Evolutionary conservation across 1,139 yeast genomes (phyloP).

Genomic region (Williopsis jadinii): DNA sequence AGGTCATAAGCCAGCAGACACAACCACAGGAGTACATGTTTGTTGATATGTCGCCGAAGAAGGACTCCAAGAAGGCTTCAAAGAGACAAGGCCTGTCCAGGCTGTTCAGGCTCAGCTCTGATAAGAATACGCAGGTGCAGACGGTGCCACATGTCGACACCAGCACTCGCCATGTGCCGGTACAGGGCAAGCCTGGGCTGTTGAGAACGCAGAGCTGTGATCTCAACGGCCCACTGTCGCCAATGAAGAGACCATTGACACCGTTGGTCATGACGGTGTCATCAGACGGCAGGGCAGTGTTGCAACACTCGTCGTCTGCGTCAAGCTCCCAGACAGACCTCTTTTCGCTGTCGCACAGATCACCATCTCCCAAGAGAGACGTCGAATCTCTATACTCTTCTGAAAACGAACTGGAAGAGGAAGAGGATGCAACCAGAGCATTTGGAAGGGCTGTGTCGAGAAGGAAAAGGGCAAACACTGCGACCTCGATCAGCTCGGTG

Average conservation of each 20-base stretch:
- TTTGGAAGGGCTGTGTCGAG: constrained; percentile 18
- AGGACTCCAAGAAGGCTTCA: constrained; percentile 18
- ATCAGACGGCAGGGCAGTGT: constrained; percentile 21
- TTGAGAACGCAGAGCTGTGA: too few relatives aligned
- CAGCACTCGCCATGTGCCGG: too few relatives aligned
- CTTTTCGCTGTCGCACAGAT: constrained; percentile 9
- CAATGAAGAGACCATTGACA: constrained; percentile 13
- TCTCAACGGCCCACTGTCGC: too few relatives aligned
- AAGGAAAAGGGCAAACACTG: constrained; percentile 22
- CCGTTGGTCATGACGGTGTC: constrained; percentile 21
- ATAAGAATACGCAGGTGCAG: constrained; percentile 1
- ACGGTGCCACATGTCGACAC: too few relatives aligned
- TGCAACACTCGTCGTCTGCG: constrained; percentile 18
- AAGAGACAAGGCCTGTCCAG: constrained; percentile 7
- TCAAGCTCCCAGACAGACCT: constrained; percentile 20
- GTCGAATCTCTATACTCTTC: constrained; percentile 8
- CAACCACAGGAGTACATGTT: constrained; percentile 45
- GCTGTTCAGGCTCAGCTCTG: constrained; percentile 11
- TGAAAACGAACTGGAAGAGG: constrained; percentile 8
- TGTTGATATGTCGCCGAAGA: constrained; percentile 48
- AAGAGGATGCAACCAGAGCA: constrained; percentile 20
- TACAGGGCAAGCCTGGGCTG: too few relatives aligned
- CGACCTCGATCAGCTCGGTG: constrained; percentile 12
- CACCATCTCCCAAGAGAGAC: constrained; percentile 13
- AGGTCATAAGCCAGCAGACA: constrained; percentile 48